Evolutionary conservation across 2,329 filamentous ascomycete genomes (phyloP), one percentile per base, ranked within the genome.

Genomic region (Diaporthe sp.): DNA sequence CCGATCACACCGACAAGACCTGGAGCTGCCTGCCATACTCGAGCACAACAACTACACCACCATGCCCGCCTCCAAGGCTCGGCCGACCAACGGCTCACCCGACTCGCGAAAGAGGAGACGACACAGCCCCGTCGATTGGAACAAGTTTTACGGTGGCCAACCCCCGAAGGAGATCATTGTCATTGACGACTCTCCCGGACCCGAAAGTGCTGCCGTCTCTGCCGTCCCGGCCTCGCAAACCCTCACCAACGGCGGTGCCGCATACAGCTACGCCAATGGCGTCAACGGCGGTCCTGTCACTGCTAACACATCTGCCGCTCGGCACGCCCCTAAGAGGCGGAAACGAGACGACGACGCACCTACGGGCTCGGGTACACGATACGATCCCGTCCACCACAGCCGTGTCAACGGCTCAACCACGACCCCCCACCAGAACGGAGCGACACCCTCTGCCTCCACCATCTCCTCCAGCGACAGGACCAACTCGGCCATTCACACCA

Each of bases 81-180:
- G 81, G 83, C 32, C 56, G n/a, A 47, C 56, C 47, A 71, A 53
- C 32, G 37, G 56, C 61, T 79, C 82, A 58, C 82, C 79, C 72
- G 77, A 79, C 27, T 76, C 78, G 44, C 80, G 87, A 77, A 91
- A 91, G 81, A 86, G 88, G 77, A 86, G 89, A 77, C 88, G 89
- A 75, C 88, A 81, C 88, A 91, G 77, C 93, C 94, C 66, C 19
- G 74, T 75, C 17, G 92, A 97, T 83, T 97, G 94, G 94, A 87
- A 90, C 73, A 91, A 89, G 77, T 97, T 96, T 81, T 96, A 96
- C 83, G 93, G 93, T 81, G 96, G 96, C 82, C 94, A 94, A 5
- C 85, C 95, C 35, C 94, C 94, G 32, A 93, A 94, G 81, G 94
- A 97, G 85, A 92, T 97, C 81, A 96, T 97, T 80, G 92, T 96